These are phyloP conservation scores for Ophiostoma pallidulum DNA, from an alignment of 2,329 filamentous ascomycete genomes.

Conservation along the genomic window DNA sequence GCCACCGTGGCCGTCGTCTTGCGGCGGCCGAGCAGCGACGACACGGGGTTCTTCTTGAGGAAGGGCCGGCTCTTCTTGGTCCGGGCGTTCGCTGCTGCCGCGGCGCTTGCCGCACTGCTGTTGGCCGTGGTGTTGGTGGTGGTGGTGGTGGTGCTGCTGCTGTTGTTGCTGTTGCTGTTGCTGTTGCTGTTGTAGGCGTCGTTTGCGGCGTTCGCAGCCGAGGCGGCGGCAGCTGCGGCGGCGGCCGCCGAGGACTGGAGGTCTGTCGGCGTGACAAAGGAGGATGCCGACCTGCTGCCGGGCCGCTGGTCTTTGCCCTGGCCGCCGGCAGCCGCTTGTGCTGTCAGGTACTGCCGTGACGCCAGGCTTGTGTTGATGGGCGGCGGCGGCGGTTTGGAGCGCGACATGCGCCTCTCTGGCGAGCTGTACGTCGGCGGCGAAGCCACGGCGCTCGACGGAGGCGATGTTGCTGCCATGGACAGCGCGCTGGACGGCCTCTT, in stretches of 20 bases:
- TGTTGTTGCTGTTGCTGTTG: constrained; percentile 31
- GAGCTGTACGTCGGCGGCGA: constrained; percentile 4
- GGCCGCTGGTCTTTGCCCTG: constrained; percentile 2
- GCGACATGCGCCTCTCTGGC: constrained; percentile 21
- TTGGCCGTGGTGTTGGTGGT: constrained; percentile 29
- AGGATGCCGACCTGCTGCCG: constrained; percentile 26
- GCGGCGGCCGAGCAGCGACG: constrained; percentile 47
- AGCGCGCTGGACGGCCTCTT: not conserved
- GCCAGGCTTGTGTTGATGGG: constrained; percentile 28
- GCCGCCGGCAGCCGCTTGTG: not conserved
- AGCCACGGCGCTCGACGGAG: not conserved
- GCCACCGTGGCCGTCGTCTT: constrained; percentile 42
- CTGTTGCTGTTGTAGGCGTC: constrained; percentile 28
- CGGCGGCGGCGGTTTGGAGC: constrained; percentile 27
- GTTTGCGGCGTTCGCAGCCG: constrained; percentile 27
- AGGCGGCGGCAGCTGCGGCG: constrained; percentile 36
- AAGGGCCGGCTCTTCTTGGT: constrained; percentile 47
- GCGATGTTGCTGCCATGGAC: constrained; percentile 4
- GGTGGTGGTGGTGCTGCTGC: constrained; percentile 32
- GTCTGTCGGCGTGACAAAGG: constrained; percentile 42
- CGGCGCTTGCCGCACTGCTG: constrained; percentile 28
- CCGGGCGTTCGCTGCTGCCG: constrained; percentile 32
- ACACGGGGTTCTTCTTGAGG: constrained; percentile 47
- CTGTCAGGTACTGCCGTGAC: constrained; percentile 20
- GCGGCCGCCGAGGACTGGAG: constrained; percentile 28